Conservation (phyloP, 2,329 filamentous ascomycete genomes). For the Fusarium sp. region DNA sequence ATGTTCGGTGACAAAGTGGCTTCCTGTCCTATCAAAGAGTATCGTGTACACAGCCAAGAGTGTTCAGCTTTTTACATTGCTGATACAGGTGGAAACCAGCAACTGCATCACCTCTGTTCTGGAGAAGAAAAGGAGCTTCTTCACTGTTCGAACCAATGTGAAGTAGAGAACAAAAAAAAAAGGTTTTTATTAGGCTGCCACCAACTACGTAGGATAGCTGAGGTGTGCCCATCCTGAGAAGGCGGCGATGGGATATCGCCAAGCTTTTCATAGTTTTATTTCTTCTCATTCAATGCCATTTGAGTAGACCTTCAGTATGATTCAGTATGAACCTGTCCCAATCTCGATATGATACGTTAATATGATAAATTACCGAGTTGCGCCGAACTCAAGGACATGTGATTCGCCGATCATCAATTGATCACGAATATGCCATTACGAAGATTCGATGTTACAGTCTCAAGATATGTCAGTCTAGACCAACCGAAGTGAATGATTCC, state of each 20-base stretch:
- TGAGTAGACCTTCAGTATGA: not conserved
- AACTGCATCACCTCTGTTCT: too few species aligned
- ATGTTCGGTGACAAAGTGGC: too few species aligned
- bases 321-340: not conserved
- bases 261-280: not conserved
- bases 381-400: not conserved
- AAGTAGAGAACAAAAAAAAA: too few species aligned
- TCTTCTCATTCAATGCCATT: not conserved
- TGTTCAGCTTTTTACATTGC: too few species aligned
- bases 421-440: conserved; percentile 18
- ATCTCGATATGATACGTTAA: not conserved
- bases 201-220: too few species aligned
- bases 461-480: not conserved
- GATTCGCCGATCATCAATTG: conserved; percentile 5
- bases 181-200: too few species aligned
- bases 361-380: not conserved
- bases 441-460: not conserved
- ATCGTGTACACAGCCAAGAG: too few species aligned
- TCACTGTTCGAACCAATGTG: too few species aligned
- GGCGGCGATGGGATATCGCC: not conserved
- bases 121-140: too few species aligned
- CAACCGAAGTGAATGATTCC: not conserved
- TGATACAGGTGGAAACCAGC: too few species aligned
- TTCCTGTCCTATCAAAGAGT: too few species aligned
- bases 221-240: not conserved